phyloP scores from a whole-genome alignment of 495 filamentous ascomycete genomes.

The Hypomontagnella monticulosa region DNA sequence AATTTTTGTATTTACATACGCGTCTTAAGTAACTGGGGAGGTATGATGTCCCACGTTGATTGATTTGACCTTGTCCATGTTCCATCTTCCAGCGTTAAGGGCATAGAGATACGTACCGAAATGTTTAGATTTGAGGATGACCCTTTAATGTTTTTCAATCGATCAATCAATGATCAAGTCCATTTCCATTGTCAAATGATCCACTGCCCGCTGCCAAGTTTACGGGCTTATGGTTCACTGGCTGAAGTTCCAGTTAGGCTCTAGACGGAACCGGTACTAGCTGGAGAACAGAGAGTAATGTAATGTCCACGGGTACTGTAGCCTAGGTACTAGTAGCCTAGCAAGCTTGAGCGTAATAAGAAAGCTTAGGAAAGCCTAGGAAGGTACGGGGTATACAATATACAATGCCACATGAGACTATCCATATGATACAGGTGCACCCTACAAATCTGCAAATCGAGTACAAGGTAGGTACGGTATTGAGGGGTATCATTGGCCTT shows the following conservation, averaged over 20 bases:
- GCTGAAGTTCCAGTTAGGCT: slow-evolving; percentile 27
- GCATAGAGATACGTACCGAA: slow-evolving; percentile 22
- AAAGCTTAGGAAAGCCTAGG: too few species aligned
- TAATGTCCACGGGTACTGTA: slow-evolving; percentile 7
- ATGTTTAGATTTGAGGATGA: slow-evolving; percentile 37
- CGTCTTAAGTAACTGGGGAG: not conserved
- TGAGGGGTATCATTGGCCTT: too few species aligned
- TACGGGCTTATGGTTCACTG: slow-evolving; percentile 22
- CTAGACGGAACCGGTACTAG: slow-evolving; percentile 24
- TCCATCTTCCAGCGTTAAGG: not conserved
- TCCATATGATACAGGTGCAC: too few species aligned
- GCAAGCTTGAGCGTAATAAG: too few species aligned
- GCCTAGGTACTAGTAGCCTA: not conserved
- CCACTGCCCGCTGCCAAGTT: slow-evolving; percentile 35
- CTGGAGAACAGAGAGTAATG: not conserved
- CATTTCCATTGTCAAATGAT: slow-evolving; percentile 40
- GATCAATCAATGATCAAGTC: slow-evolving; percentile 6
- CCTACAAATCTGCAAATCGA: too few species aligned
- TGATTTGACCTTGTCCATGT: too few species aligned
- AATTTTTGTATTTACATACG: not conserved
- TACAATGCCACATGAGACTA: too few species aligned
- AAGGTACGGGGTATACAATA: too few species aligned
- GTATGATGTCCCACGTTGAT: too few species aligned
- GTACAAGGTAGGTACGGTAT: too few species aligned
- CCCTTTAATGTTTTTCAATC: slow-evolving; percentile 5